Conservation (phyloP, 2,329 filamentous ascomycete species). For the Botrytis fragariae region DNA sequence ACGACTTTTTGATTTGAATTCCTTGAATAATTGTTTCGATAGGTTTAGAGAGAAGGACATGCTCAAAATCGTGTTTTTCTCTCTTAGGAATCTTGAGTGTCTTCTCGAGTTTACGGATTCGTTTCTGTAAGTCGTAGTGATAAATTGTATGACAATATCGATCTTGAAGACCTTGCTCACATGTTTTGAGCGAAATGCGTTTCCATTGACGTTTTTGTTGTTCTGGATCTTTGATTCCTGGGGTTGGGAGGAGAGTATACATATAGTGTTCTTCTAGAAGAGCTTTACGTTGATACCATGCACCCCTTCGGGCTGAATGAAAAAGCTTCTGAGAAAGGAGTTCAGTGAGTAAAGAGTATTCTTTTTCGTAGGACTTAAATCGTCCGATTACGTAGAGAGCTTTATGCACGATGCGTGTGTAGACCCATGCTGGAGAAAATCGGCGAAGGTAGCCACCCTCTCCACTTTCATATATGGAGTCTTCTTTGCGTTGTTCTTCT, state of each 20-base stretch:
- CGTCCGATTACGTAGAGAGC: slow-evolving; percentile 74
- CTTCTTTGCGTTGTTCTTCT: slow-evolving; percentile 77
- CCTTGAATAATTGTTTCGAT: slow-evolving; percentile 74
- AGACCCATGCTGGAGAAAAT: slow-evolving; percentile 89
- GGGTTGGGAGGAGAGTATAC: slow-evolving; percentile 50
- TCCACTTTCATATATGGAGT: slow-evolving; percentile 71
- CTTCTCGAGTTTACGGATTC: slow-evolving; percentile 87
- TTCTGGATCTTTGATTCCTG: slow-evolving; percentile 44
- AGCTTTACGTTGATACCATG: slow-evolving; percentile 95
- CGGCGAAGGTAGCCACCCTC: slow-evolving; percentile 87
- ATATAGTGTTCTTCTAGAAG: slow-evolving; percentile 95
- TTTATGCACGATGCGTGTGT: slow-evolving; percentile 91
- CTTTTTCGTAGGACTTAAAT: slow-evolving; percentile 74
- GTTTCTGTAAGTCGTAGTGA: slow-evolving; percentile 92
- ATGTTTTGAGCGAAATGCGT: slow-evolving; percentile 71
- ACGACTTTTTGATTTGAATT: slow-evolving; percentile 67
- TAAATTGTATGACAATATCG: slow-evolving; percentile 86
- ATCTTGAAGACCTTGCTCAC: slow-evolving; percentile 83
- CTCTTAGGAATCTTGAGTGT: slow-evolving; percentile 78
- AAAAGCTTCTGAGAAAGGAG: slow-evolving; percentile 80
- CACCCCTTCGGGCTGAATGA: slow-evolving; percentile 77
- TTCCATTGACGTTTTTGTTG: slow-evolving; percentile 81
- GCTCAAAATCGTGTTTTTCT: slow-evolving; percentile 87
- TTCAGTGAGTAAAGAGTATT: slow-evolving; percentile 71
- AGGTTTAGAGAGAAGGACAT: slow-evolving; percentile 75